These are phyloP conservation scores for Fragaria iinumae DNA, from an alignment of 306 rosid species.

Conservation along the genomic window DNA sequence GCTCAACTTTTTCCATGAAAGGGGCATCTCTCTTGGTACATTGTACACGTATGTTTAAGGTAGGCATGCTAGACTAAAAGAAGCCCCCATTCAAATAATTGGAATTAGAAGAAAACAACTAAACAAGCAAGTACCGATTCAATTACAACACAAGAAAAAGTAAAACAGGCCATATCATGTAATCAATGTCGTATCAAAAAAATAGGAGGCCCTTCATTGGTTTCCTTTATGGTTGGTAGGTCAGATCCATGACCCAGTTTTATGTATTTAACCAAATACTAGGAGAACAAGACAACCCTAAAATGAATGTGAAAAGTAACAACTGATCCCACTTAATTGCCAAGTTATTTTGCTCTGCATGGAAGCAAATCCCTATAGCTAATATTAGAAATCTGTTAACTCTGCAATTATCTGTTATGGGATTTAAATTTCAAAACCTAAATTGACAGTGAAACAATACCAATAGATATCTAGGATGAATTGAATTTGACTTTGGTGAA, in stretches of 20 bases:
- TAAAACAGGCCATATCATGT: neutral
- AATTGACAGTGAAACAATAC: neutral
- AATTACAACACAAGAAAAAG: neutral
- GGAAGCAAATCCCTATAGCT: neutral
- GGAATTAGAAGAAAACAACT: neutral
- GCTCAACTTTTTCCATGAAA: neutral
- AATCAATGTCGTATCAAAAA: constrained; percentile 6
- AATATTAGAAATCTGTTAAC: neutral
- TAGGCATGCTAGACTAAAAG: neutral
- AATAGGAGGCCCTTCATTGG: neutral
- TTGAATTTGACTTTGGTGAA: neutral
- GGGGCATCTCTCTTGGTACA: neutral
- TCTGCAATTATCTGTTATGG: neutral
- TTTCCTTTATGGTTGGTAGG: neutral
- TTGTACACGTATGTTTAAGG: neutral
- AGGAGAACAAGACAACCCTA: neutral
- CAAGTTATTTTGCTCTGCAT: neutral
- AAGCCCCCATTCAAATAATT: neutral
- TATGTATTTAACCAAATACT: neutral
- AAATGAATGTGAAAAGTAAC: neutral
- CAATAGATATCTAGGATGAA: neutral
- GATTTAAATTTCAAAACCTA: neutral
- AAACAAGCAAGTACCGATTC: neutral
- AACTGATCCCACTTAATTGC: neutral
- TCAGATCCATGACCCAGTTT: neutral